Evolutionary conservation across 805 yeast genomes (phyloP).

Genomic region (Tetrapisispora namnaoensis): DNA sequence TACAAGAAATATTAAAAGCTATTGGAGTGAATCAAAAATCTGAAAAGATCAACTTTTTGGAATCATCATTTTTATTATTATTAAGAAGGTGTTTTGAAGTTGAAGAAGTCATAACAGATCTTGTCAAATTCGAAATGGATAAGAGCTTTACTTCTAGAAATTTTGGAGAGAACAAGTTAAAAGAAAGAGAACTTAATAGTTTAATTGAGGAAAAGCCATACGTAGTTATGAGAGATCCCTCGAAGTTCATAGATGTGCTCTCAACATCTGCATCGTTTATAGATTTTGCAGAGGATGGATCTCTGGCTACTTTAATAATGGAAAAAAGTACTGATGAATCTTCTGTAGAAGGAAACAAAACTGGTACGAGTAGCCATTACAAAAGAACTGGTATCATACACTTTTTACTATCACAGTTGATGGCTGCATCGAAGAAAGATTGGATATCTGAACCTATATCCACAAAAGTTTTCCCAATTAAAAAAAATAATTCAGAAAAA

Average conservation of each 20-base stretch:
- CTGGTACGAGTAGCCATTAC: slow-evolving; percentile 4
- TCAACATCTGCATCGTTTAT: slow-evolving; percentile 35
- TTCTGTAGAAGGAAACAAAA: slow-evolving; percentile 8
- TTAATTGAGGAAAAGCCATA: slow-evolving; percentile 43
- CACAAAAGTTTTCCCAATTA: slow-evolving; percentile 18
- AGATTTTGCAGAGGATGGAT: slow-evolving; percentile 35
- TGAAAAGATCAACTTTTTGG: slow-evolving; percentile 34
- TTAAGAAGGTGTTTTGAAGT: slow-evolving; percentile 66
- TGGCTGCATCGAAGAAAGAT: slow-evolving; percentile 37
- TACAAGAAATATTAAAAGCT: slow-evolving; percentile 39
- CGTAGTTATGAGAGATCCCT: slow-evolving; percentile 39
- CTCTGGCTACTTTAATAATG: slow-evolving; percentile 19
- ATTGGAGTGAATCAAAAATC: slow-evolving; percentile 32
- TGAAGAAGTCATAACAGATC: slow-evolving; percentile 35
- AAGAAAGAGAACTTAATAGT: slow-evolving; percentile 37
- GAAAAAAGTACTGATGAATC: slow-evolving; percentile 14
- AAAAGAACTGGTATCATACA: slow-evolving; percentile 52
- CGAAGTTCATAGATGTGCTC: slow-evolving; percentile 37
- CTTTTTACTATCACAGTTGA: slow-evolving; percentile 52
- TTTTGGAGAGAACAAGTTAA: slow-evolving; percentile 24
- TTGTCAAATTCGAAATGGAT: slow-evolving; percentile 44
- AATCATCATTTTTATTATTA: slow-evolving; percentile 42
- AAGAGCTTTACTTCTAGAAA: slow-evolving; percentile 32
- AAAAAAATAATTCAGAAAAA: slow-evolving; percentile 26
- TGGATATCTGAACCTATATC: slow-evolving; percentile 33